Conservation (phyloP, 2,329 filamentous ascomycete genomes). For the Talaromyces amestolkiae region DNA sequence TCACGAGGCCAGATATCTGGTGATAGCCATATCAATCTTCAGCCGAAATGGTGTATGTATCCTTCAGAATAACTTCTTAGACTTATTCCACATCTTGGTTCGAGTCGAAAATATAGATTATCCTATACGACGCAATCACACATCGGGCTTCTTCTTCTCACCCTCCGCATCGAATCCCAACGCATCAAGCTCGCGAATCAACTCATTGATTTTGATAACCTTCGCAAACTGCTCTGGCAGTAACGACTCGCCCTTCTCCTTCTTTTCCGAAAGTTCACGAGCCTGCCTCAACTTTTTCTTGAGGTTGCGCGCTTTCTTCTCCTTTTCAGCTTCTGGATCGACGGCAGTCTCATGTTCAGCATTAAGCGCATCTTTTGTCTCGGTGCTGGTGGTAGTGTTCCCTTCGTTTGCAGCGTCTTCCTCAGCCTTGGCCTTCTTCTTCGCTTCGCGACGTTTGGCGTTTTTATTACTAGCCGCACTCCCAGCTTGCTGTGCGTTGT, state of each 20-base stretch:
- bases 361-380: slow-evolving; percentile 20
- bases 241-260: slow-evolving; percentile 77
- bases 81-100: background rate
- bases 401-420: slow-evolving; percentile 30
- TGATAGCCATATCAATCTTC: background rate
- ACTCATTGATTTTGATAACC: slow-evolving; percentile 93
- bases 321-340: slow-evolving; percentile 73
- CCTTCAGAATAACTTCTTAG: background rate
- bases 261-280: slow-evolving; percentile 84
- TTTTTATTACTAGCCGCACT: slow-evolving; percentile 73
- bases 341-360: background rate
- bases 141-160: slow-evolving; percentile 47
- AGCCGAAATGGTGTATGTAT: background rate
- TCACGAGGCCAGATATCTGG: background rate
- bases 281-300: slow-evolving; percentile 96
- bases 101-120: background rate
- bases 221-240: slow-evolving; percentile 96
- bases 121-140: background rate
- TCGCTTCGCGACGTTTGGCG: slow-evolving; percentile 71
- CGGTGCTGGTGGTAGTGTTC: slow-evolving; percentile 9
- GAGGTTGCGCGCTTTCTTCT: slow-evolving; percentile 88
- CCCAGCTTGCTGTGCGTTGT: slow-evolving; percentile 44
- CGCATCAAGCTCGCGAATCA: slow-evolving; percentile 80
- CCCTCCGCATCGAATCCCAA: slow-evolving; percentile 81
- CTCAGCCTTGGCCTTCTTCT: slow-evolving; percentile 55